Base-by-base conservation (phyloP, 169 alveolate genomes). In the Amoebophrya sp. region DNA sequence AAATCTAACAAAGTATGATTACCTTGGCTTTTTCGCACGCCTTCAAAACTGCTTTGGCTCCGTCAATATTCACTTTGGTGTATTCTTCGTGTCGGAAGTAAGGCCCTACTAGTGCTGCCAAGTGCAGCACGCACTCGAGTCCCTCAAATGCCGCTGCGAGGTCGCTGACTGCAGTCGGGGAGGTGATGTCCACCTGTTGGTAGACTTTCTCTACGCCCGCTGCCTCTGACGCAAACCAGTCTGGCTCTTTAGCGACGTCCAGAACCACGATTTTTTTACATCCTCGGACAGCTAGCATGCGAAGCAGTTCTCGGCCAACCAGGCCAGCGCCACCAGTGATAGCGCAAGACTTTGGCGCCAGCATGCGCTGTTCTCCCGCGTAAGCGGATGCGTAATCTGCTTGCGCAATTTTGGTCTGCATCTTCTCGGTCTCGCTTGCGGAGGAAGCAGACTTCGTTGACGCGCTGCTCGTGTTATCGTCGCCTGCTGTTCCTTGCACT, bases 281-380 rank as follows among this genome's bases (percentile, higher is more conserved):
- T 29, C 83, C 83, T 26, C 83, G 2, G 3, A 26, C 83, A 29
- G 1, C 36, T 36, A 65, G 26, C 2, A 18, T 6, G 3, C n/a
- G 10, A 10, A 65, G 39, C 26, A 65, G n/a, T 36, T 6, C 83
- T 26, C n/a, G 2, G 39, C 83, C 83, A 36, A 65, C 83, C 26
- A 65, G 83, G 3, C 83, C 83, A 29, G 83, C 83, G 83, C 83
- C 83, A 36, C 83, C 83, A 29, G 83, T 65, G 83, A 65, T 26
- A 1, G 83, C 83, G 83, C 83, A 65, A 10, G 83, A 65, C n/a
- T 65, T 65, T 6, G 83, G 83, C 83, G 83, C 33, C 3, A 36
- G 10, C 36, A 65, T 12, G 3, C 36, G 36, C n/a, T 18, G 33
- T 36, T 1, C 83, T 29, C 83, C 83, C 83, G 83, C 83, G 26